Percentiles rank a stretch among this genome's conserved stretches.
Evolutionary conservation across 495 filamentous ascomycete species (phyloP).

Genomic region (Jackrogersella minutella): DNA sequence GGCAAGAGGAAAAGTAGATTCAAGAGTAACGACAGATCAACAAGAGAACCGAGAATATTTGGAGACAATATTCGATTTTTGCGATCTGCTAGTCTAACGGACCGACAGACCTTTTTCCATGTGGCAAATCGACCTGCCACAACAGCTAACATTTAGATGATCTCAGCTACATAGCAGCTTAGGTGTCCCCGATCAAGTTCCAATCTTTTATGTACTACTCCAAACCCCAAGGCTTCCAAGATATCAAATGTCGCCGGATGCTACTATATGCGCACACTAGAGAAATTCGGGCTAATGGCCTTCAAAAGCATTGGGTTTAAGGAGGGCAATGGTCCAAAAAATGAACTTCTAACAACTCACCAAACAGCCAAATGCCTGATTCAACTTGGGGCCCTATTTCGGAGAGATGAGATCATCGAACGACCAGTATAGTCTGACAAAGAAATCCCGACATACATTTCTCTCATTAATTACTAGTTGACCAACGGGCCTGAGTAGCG

Average conservation of each 20-base stretch:
- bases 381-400: background rate
- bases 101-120: background rate
- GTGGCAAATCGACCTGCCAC: background rate
- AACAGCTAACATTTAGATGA: constrained; percentile 16
- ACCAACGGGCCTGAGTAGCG: constrained; percentile 7
- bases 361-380: background rate
- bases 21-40: background rate
- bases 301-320: constrained; percentile 11
- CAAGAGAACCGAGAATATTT: background rate
- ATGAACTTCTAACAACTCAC: constrained; percentile 1
- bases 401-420: background rate
- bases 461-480: constrained; percentile 9
- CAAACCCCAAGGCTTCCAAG: constrained; percentile 12
- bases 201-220: background rate
- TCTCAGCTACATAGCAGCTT: constrained; percentile 16
- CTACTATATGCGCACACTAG: too few relatives aligned
- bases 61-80: constrained; percentile 19
- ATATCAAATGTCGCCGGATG: constrained; percentile 27
- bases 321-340: constrained; percentile 15
- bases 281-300: constrained; percentile 9
- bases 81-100: constrained; percentile 12
- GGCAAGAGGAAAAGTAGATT: background rate
- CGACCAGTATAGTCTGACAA: background rate
- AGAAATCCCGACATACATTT: background rate
- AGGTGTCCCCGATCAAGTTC: constrained; percentile 2